Evolutionary conservation across 441 rosid genomes (phyloP), one percentile per base, ranked within the genome.

Genomic region (Pelargonium myrrhifolium): DNA sequence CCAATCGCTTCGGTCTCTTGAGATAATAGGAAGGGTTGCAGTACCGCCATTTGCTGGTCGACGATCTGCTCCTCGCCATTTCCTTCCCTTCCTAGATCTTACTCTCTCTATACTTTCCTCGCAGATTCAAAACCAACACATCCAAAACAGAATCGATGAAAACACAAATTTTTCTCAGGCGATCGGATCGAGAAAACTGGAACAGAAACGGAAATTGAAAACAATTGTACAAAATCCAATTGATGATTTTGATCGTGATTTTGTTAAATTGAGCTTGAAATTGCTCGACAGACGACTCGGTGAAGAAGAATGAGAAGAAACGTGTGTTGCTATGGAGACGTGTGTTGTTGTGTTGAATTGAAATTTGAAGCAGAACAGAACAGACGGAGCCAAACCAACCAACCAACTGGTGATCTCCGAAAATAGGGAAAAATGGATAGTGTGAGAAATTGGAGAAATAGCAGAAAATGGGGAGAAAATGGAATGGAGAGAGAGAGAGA

Each of bases 1-100:
- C 96, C 72, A 93, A 71, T 37, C 99, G 87, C 71, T 86, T 87
- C 7, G 99, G 99, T 53, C 99, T 80, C 81, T 89, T 88, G 35
- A 91, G 83, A 74, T 91, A 91, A 81, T 88, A 91, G 7, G 87
- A 78, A 0, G 96, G 97, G 71, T 86, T 88, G 67, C 90, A 84
- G 66, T 88, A 91, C 71, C 87, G 82, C 82, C 87, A 86, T 66
- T 75, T 28, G 76, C 78, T 80, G 28, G 77, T 65, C 3, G 75
- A 69, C 24, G 81, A 75, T 85, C 83, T 82, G 74, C 43, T 66
- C 83, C 86, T 84, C 64, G 76, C 68, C 17, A 65, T 69, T 39
- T 65, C 45, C 63, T 35, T 28, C 56, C 35, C 18, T 21, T 11
- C 49, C 37, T 14, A 67, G 45, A 35, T 43, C 65, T 63, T 60